Base-by-base conservation (phyloP, 1,139 yeast species). In the Yamadazyma buinensis region DNA sequence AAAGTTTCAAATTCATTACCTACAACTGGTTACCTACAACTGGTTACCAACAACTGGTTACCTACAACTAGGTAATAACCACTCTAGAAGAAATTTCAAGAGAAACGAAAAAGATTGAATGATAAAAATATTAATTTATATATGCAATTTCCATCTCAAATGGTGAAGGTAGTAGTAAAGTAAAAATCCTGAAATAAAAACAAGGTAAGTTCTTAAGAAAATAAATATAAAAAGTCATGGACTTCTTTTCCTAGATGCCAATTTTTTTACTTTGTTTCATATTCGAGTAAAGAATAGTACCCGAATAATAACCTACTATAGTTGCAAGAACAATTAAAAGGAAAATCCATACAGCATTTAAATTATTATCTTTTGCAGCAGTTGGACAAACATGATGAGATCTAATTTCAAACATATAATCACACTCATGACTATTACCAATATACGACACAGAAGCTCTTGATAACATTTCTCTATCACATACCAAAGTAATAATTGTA, bases 311-410 rank as follows among this genome's bases (percentile, higher is more conserved):
- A 7, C 78, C 84, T 15, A 66, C 62, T 15, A 73, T 51, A 0
- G 82, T 80, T 13, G 80, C 75, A 32, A 71, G 49, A 23, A 77
- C 51, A 30, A 79, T 78, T 33, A 77, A 55, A 15, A 76, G 44
- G 42, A 77, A 77, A 28, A 79, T 77, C 80, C 82, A 76, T 30
- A 77, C 65, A 5, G 77, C 76, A 2, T 80, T 80, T 42, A 70
- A 53, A 39, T 76, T 73, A 44, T 75, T 77, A 4, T 67, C 72
- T 59, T 71, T 52, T 38, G 81, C 77, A 9, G 86, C 80, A 0
- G 90, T 82, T 0, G 95, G 88, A 57, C 97, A 88, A 0, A 95
- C 96, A 55, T 83, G 85, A 33, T 85, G 80, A 4, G 95, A 84
- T 45, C 88, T 64, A 19, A 86, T 87, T 54, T 88, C 96, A 55